A percentile compares a stretch with the other conserved stretches of the same genome.
phyloP scores from a whole-genome alignment of 2,329 filamentous ascomycete genomes.

The Uncinocarpus reesii region DNA sequence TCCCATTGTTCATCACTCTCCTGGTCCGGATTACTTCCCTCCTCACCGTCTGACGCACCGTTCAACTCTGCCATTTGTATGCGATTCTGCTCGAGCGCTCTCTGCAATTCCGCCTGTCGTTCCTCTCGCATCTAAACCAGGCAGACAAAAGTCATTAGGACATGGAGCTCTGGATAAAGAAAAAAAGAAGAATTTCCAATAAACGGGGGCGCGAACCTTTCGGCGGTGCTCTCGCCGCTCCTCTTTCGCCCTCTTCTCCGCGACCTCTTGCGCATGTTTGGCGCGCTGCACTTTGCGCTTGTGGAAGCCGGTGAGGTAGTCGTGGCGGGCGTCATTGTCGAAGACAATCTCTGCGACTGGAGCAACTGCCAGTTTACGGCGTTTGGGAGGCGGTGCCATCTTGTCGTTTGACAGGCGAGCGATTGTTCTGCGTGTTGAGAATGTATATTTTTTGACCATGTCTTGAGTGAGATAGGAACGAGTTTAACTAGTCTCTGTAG shows the following conservation, averaged over 20 bases:
- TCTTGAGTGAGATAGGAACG: too few relatives aligned
- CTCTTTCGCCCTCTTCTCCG: conserved; percentile 63
- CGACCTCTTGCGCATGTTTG: conserved; percentile 74
- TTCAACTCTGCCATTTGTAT: conserved; percentile 55
- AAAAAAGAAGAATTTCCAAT: background rate
- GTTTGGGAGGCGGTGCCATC: conserved; percentile 48
- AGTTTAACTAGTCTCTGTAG: too few relatives aligned
- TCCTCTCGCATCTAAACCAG: conserved; percentile 65
- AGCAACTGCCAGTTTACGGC: conserved; percentile 44
- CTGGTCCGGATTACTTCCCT: conserved; percentile 15
- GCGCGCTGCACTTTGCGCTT: conserved; percentile 83
- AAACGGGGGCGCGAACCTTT: conserved; percentile 47
- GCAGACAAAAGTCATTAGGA: background rate
- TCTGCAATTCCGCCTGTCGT: conserved; percentile 67
- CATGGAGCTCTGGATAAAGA: background rate
- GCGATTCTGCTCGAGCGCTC: conserved; percentile 69
- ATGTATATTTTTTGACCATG: too few relatives aligned
- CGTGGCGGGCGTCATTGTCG: conserved; percentile 65
- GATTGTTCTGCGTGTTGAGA: too few relatives aligned
- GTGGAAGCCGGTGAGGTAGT: conserved; percentile 91
- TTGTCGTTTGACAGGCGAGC: too few relatives aligned
- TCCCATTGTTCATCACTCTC: conserved; percentile 52
- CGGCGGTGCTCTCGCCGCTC: conserved; percentile 65
- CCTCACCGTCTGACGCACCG: conserved; percentile 22
- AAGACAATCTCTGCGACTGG: conserved; percentile 71